phyloP scores from a whole-genome alignment of 805 yeast genomes.

The Kodamaea fukazawae region DNA sequence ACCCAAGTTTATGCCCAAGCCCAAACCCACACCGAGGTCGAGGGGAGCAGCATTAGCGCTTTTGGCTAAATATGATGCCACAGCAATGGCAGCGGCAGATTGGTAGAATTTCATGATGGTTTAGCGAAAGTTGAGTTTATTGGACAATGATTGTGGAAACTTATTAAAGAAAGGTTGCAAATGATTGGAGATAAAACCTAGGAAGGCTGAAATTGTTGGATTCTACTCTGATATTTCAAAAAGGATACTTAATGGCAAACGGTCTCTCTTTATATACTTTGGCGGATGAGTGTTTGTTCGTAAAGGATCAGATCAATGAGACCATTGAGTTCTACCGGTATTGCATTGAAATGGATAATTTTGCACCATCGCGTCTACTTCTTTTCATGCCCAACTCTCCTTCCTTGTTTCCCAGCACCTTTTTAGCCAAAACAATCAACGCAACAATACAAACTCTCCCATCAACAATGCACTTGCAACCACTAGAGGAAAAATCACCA shows the following conservation, averaged over 20 bases:
- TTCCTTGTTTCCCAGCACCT: too few species aligned
- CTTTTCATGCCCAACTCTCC: too few species aligned
- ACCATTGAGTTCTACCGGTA: neutral
- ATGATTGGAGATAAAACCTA: neutral
- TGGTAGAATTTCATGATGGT: slow-evolving; percentile 13
- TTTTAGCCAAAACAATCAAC: too few species aligned
- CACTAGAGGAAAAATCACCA: too few species aligned
- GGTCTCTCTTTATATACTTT: neutral
- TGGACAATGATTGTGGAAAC: neutral
- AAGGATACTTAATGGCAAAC: too few species aligned
- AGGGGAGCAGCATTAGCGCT: slow-evolving; percentile 11
- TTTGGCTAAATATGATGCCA: slow-evolving; percentile 10
- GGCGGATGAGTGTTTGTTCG: neutral
- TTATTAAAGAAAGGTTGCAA: neutral
- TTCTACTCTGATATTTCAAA: too few species aligned
- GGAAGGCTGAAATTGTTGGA: too few species aligned
- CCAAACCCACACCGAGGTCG: slow-evolving; percentile 11
- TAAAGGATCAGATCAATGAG: neutral
- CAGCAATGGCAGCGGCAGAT: slow-evolving; percentile 14
- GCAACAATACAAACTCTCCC: too few species aligned
- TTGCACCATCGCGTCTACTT: too few species aligned
- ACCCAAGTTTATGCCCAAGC: slow-evolving; percentile 7
- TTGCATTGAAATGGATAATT: too few species aligned
- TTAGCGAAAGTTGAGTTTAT: slow-evolving; percentile 4
- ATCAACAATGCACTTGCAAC: too few species aligned